These are phyloP conservation scores for Physcomitrium patens DNA, from an alignment of 225 moss, liverwort and hornwort species.

Conservation along the genomic window DNA sequence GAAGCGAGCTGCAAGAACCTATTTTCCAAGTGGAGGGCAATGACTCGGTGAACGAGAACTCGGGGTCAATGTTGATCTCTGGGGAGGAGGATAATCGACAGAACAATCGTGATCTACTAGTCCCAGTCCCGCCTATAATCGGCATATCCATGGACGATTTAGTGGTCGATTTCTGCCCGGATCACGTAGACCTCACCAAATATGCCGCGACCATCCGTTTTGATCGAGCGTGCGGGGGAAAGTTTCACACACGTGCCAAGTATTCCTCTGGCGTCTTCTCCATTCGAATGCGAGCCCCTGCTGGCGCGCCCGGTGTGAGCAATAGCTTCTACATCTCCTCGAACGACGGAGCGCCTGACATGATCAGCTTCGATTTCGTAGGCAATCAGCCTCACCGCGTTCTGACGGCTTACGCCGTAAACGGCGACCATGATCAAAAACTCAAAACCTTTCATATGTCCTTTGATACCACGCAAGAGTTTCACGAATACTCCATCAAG, in stretches of 20 bases:
- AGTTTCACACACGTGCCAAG: conserved; percentile 36
- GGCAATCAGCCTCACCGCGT: conserved; percentile 42
- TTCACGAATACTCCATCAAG: conserved; percentile 49
- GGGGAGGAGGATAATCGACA: no score
- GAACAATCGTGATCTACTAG: no score
- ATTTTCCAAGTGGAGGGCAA: no score
- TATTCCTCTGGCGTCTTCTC: conserved; percentile 45
- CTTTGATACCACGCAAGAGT: conserved; percentile 41
- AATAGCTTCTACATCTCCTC: conserved; percentile 50
- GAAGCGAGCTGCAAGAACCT: no score
- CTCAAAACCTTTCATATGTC: conserved; percentile 38
- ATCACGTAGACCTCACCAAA: conserved; percentile 9
- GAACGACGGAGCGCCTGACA: conserved; percentile 29
- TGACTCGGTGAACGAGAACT: no score
- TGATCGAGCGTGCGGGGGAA: conserved; percentile 39
- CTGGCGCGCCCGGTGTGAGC: conserved; percentile 32
- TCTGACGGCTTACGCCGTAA: conserved; percentile 33
- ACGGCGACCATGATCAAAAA: conserved; percentile 33
- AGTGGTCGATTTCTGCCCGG: conserved; percentile 36
- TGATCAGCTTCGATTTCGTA: conserved; percentile 43
- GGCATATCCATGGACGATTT: conserved; percentile 26
- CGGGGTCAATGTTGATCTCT: no score
- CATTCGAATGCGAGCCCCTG: conserved; percentile 30
- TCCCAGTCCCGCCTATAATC: not conserved
- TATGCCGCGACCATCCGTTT: conserved; percentile 28